These are phyloP conservation scores for Cordyceps pruinosa DNA, from an alignment of 2,329 filamentous ascomycete genomes.

Conservation along the genomic window DNA sequence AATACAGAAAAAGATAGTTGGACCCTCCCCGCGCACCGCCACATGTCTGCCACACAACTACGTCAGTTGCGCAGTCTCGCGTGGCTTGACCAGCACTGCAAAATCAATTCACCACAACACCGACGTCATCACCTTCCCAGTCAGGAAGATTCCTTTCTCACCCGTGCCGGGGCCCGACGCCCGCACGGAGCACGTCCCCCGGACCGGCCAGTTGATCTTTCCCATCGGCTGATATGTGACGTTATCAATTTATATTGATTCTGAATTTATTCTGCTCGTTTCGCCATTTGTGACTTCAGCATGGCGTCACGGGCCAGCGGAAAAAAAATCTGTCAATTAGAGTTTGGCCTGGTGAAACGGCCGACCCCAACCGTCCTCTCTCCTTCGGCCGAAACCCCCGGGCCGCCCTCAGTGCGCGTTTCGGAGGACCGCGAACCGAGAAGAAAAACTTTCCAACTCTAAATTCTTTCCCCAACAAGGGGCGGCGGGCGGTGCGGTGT, in stretches of 20 bases:
- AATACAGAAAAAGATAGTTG: background rate
- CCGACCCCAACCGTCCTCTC: background rate
- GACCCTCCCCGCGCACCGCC: slow-evolving; percentile 5
- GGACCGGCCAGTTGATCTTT: background rate
- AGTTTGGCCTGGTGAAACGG: background rate
- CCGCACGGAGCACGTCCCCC: background rate
- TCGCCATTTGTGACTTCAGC: background rate
- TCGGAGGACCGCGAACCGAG: no score
- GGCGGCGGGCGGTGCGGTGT: background rate
- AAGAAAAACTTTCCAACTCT: background rate
- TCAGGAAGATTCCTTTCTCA: slow-evolving; percentile 1
- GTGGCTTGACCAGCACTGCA: slow-evolving; percentile 13
- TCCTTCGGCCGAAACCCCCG: background rate
- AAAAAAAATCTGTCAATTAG: background rate
- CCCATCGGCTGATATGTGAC: slow-evolving; percentile 1
- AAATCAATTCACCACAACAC: background rate
- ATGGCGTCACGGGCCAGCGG: background rate
- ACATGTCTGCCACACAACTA: slow-evolving; percentile 3
- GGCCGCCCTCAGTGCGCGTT: background rate
- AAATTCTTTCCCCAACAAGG: background rate
- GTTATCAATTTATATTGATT: background rate
- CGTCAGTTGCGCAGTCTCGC: background rate
- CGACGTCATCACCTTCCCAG: slow-evolving; percentile 11
- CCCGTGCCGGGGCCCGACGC: background rate
- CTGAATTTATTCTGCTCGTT: background rate